These are phyloP conservation scores for Telopea speciosissima DNA, from an alignment of 177 flowering plant genomes.

Conservation along the genomic window DNA sequence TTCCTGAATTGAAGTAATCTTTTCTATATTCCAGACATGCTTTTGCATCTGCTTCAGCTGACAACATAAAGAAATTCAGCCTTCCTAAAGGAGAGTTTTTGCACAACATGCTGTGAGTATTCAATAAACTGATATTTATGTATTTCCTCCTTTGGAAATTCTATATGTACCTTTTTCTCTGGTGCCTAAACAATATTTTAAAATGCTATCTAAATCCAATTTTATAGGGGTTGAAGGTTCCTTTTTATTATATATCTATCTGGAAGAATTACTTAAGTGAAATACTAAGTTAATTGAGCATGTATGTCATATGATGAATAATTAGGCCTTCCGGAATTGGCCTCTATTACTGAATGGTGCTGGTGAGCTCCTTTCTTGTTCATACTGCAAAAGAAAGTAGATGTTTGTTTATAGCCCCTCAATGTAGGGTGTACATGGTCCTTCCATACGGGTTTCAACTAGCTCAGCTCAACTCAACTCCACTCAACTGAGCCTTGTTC, in stretches of 20 bases:
- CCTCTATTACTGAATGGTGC: neutral
- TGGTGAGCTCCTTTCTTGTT: neutral
- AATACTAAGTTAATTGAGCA: neutral
- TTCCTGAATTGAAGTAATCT: slow-evolving; percentile 5
- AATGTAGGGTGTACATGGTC: neutral
- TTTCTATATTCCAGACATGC: slow-evolving; percentile 40
- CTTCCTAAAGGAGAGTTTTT: slow-evolving; percentile 93
- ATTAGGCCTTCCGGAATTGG: neutral
- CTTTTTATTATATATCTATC: too few relatives aligned
- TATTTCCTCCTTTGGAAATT: neutral
- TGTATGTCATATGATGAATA: neutral
- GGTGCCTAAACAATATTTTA: neutral
- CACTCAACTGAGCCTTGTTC: too few relatives aligned
- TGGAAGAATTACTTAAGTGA: neutral
- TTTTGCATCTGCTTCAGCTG: slow-evolving; percentile 99
- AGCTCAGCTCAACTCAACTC: neutral
- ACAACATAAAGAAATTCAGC: slow-evolving; percentile 89
- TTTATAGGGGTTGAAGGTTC: neutral
- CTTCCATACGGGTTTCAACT: neutral
- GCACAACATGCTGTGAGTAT: slow-evolving; percentile 98
- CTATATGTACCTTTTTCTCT: neutral
- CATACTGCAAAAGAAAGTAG: neutral
- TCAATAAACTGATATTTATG: neutral
- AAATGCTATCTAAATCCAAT: neutral
- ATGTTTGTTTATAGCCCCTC: neutral